Conservation (phyloP, 805 yeast species). For the Monosporozyma unispora region DNA sequence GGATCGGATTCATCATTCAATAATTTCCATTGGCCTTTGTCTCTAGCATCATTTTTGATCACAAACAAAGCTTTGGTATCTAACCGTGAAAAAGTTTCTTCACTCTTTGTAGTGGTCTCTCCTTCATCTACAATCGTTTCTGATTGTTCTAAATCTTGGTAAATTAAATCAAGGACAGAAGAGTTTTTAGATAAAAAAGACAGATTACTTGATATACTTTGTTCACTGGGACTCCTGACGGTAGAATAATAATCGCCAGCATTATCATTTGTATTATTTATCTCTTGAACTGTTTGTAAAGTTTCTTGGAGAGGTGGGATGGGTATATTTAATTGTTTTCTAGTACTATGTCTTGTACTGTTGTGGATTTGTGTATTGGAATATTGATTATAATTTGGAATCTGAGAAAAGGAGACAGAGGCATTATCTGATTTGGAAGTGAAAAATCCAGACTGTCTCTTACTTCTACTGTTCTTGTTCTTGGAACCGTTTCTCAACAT, state of each 20-base stretch:
- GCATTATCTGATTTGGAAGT: not conserved
- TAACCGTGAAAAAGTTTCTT: not conserved
- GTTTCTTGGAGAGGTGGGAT: not conserved
- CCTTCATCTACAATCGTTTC: not conserved
- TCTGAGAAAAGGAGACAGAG: not conserved
- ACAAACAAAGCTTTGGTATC: constrained; percentile 6
- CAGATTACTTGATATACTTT: constrained; percentile 2
- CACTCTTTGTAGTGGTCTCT: not conserved
- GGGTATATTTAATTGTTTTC: not conserved
- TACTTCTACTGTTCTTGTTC: not conserved
- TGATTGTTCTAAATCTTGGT: constrained; percentile 15
- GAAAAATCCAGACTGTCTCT: not conserved
- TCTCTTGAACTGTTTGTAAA: not conserved
- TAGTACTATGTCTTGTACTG: not conserved
- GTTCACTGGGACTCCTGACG: not conserved
- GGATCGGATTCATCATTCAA: not conserved
- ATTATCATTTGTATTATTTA: not conserved
- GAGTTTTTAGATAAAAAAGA: constrained; percentile 7
- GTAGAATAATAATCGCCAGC: not conserved
- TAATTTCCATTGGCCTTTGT: constrained; percentile 5
- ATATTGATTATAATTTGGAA: not conserved
- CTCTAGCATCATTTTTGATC: constrained; percentile 3
- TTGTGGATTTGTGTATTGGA: not conserved
- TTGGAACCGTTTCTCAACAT: not conserved
- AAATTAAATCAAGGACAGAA: constrained; percentile 20